A percentile compares a stretch with the other conserved stretches of the same genome.
phyloP scores from a whole-genome alignment of 2,329 filamentous ascomycete genomes.

The Verruconis gallopava region DNA sequence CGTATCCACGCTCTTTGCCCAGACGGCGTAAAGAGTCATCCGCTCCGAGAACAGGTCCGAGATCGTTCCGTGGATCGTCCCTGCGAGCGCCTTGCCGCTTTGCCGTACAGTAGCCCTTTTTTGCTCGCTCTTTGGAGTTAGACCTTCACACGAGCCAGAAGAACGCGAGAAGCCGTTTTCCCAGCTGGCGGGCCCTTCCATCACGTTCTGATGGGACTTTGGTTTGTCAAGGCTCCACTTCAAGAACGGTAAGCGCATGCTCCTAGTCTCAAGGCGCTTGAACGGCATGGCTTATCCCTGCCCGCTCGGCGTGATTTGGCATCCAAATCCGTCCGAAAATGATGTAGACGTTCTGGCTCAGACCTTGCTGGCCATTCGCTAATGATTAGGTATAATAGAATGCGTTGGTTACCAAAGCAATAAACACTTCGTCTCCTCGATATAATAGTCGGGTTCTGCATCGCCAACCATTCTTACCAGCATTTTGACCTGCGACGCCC shows the following conservation, averaged over 20 bases:
- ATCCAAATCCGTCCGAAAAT: slow-evolving; percentile 3
- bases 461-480: not conserved
- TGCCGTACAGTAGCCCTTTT: no score
- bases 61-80: not conserved
- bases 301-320: slow-evolving; percentile 2
- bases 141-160: no score
- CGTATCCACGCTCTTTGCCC: not conserved
- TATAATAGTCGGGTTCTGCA: not conserved
- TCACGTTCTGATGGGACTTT: no score
- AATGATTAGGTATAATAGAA: slow-evolving; percentile 7
- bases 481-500: not conserved
- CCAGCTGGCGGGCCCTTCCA: no score
- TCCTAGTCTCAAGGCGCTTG: slow-evolving; percentile 4
- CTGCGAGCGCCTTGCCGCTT: not conserved
- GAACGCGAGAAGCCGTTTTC: no score
- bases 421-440: not conserved
- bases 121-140: no score
- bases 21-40: not conserved
- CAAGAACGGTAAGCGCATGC: not conserved
- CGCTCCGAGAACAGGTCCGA: not conserved
- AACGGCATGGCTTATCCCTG: slow-evolving; percentile 3
- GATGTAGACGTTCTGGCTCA: slow-evolving; percentile 2
- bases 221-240: not conserved
- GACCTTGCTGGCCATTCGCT: slow-evolving; percentile 6
- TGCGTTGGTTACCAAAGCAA: slow-evolving; percentile 5